Conservation (phyloP, 1,284 basidiomycete species). For the Fomes fomentarius region DNA sequence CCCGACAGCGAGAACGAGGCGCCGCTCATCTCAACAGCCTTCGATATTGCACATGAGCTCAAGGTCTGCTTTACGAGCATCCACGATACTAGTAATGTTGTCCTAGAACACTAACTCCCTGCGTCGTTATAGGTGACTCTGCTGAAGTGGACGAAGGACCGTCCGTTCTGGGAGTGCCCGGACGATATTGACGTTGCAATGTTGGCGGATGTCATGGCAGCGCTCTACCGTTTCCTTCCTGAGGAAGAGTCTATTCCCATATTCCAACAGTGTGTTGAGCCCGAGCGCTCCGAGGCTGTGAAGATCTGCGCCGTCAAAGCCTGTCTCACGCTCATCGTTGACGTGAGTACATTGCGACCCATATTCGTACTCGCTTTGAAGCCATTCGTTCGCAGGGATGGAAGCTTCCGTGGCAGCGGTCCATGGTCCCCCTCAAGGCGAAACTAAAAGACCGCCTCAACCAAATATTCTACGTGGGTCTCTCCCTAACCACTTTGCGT, state of each 20-base stretch:
- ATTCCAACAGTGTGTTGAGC: slow-evolving; percentile 68
- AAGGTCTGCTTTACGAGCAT: slow-evolving; percentile 57
- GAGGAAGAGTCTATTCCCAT: slow-evolving; percentile 61
- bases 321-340: slow-evolving; percentile 50
- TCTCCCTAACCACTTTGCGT: not conserved
- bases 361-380: not conserved
- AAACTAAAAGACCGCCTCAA: slow-evolving; percentile 52
- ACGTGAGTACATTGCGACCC: slow-evolving; percentile 28
- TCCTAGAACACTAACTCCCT: not conserved
- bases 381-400: slow-evolving; percentile 41
- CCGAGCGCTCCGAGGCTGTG: slow-evolving; percentile 77
- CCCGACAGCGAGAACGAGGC: slow-evolving; percentile 58
- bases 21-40: slow-evolving; percentile 69
- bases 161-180: slow-evolving; percentile 69
- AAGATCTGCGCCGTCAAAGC: slow-evolving; percentile 82
- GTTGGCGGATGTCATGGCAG: slow-evolving; percentile 75
- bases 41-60: slow-evolving; percentile 78
- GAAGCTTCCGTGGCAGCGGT: slow-evolving; percentile 62
- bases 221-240: slow-evolving; percentile 71
- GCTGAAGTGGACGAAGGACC: slow-evolving; percentile 50
- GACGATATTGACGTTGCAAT: slow-evolving; percentile 83
- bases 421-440: slow-evolving; percentile 49
- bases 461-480: slow-evolving; percentile 56
- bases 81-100: not conserved
- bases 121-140: slow-evolving; percentile 44